Base-by-base conservation (phyloP, 306 rosid species). In the Alnus glutinosa region DNA sequence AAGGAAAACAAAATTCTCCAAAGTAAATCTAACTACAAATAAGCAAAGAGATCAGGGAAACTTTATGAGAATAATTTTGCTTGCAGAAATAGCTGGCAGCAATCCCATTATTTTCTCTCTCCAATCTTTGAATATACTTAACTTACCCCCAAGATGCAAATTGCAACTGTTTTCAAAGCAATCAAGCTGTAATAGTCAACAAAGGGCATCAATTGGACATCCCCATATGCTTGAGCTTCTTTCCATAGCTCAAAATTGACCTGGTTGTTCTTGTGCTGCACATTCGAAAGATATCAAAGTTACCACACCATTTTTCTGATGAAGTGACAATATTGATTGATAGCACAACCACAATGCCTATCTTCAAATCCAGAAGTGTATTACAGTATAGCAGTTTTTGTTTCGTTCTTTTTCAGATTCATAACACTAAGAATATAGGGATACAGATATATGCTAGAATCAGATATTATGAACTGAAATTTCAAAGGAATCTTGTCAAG, bases 171-270 rank as follows among this genome's bases (percentile, higher is more conserved):
- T 83, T 94, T 94, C 83, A 91, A 89, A 64, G 95, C 85, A 78
- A 94, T 91, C 83, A 94, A 79, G 87, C 93, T 89, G 86, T 94
- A 94, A 80, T 92, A 92, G 84, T 94, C 98, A 69, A 94, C 95
- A 84, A 91, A 94, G 48, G 98, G 98, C 97, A 94, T 87, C 78
- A 94, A 78, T 55, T 91, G 97, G 76, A 92, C 88, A 84, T 95
- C 98, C 73, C 97, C 97, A 82, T 88, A 95, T 2, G 89, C 93
- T 83, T 89, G 92, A 78, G 94, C 97, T 86, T 95, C 98, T 68
- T 81, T 91, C 97, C 97, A 92, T 37, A 95, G 84, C 86, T 95
- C 95, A 83, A 78, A 70, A 79, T 92, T 95, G 39, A 95, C 96
- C 86, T 82, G 90, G 71, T 76, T 78, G 79, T 85, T 92, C 86